phyloP scores from a whole-genome alignment of 176 grass and related monocot species.

The Carex parvula region DNA sequence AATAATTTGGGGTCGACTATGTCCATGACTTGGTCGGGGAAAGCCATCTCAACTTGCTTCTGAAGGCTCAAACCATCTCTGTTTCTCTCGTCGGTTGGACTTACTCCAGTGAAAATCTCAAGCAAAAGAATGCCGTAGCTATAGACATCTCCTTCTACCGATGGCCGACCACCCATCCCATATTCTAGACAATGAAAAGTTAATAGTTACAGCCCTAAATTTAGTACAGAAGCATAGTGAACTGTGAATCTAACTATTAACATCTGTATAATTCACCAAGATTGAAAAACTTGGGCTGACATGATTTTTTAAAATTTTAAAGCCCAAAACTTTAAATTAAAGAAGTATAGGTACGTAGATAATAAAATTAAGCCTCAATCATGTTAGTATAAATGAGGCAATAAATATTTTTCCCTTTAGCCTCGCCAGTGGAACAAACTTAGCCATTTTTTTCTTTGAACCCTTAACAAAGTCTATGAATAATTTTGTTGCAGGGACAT shows the following conservation, averaged over 20 bases:
- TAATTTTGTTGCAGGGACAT: no score
- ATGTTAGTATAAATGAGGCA: no score
- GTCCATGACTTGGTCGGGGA: constrained; percentile 21
- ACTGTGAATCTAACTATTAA: no score
- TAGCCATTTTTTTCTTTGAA: neutral
- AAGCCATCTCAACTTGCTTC: constrained; percentile 19
- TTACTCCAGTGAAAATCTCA: neutral
- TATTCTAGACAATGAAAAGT: constrained; percentile 22
- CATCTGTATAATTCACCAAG: no score
- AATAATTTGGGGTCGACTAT: constrained; percentile 29
- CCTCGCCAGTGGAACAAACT: no score
- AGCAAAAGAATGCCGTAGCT: neutral
- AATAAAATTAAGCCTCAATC: no score
- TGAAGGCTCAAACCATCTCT: constrained; percentile 30
- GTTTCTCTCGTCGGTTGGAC: constrained; percentile 26
- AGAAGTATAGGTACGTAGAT: no score
- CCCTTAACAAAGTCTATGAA: neutral
- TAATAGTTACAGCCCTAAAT: neutral
- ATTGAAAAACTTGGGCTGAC: no score
- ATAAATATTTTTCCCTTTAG: no score
- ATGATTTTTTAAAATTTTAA: no score
- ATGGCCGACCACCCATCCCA: constrained; percentile 32
- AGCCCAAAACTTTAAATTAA: no score
- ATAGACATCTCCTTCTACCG: constrained; percentile 34
- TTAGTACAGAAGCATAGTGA: no score